Evolutionary conservation across 805 yeast genomes (phyloP).

Genomic region (Groenewaldozyma tartarivorans): DNA sequence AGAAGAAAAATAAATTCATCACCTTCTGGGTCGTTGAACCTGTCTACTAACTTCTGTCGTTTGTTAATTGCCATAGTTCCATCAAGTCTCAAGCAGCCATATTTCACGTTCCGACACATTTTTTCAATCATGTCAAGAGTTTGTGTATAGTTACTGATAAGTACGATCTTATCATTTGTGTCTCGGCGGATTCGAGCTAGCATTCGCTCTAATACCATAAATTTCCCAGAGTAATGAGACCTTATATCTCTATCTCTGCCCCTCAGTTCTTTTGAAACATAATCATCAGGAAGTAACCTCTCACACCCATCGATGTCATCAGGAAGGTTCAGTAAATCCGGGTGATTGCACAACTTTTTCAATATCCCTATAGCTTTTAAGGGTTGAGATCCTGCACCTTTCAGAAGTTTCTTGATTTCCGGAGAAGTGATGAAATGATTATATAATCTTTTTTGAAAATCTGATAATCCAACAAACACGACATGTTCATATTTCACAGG

Average conservation of each 20-base stretch:
- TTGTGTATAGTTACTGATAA: conserved; percentile 90
- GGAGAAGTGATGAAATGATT: conserved; percentile 69
- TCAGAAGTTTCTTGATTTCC: conserved; percentile 57
- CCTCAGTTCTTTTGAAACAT: conserved; percentile 33
- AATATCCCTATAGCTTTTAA: conserved; percentile 80
- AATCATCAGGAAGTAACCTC: conserved; percentile 58
- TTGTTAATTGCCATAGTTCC: conserved; percentile 90
- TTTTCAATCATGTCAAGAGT: conserved; percentile 85
- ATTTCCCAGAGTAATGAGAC: conserved; percentile 79
- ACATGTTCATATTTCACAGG: conserved; percentile 97
- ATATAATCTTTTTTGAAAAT: conserved; percentile 65
- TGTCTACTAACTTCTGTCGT: conserved; percentile 85
- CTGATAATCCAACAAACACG: conserved; percentile 77
- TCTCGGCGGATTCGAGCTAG: conserved; percentile 64
- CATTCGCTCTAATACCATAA: conserved; percentile 75
- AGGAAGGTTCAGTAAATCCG: conserved; percentile 69
- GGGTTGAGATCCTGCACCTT: conserved; percentile 58
- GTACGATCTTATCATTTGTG: conserved; percentile 89
- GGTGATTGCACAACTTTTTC: conserved; percentile 91
- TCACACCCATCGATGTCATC: conserved; percentile 69
- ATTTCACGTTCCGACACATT: conserved; percentile 65
- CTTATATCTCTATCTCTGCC: conserved; percentile 68
- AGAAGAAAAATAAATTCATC: conserved; percentile 79
- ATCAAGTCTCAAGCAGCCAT: conserved; percentile 76
- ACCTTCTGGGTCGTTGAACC: conserved; percentile 83